Conservation (phyloP, 768 basidiomycete species). For the Termitomyces sp. region DNA sequence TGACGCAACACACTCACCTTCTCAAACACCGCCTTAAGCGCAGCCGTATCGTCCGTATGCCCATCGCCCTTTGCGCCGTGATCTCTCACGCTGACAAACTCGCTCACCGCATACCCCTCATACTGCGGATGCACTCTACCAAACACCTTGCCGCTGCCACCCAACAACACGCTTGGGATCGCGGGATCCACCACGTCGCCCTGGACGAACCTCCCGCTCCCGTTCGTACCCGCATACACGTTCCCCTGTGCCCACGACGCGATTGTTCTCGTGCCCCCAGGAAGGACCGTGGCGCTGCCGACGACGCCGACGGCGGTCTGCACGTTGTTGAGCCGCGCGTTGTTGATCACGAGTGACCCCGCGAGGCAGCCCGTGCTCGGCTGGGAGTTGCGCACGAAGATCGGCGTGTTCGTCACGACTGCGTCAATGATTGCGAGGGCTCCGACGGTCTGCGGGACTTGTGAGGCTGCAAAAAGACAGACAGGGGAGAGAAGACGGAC, state of each 20-base stretch:
- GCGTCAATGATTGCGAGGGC: constrained; percentile 63
- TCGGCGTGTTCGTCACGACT: constrained; percentile 50
- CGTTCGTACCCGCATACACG: constrained; percentile 49
- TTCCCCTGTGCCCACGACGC: constrained; percentile 76
- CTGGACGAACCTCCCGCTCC: constrained; percentile 41
- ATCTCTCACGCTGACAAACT: constrained; percentile 69
- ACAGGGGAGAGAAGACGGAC: constrained; percentile 17
- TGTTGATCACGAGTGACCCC: constrained; percentile 64
- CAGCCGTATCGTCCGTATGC: constrained; percentile 67
- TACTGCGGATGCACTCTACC: constrained; percentile 67
- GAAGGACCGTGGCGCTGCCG: constrained; percentile 45
- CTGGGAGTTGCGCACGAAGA: constrained; percentile 50
- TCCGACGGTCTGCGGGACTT: constrained; percentile 49
- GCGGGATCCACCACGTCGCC: constrained; percentile 38
- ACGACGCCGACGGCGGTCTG: constrained; percentile 54
- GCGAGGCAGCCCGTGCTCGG: constrained; percentile 39
- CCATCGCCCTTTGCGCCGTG: constrained; percentile 75
- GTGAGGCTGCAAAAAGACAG: no score
- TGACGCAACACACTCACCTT: constrained; percentile 28
- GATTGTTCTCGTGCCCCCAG: constrained; percentile 58
- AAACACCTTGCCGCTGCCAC: constrained; percentile 54
- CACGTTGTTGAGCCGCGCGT: constrained; percentile 55
- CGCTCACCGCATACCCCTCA: constrained; percentile 46
- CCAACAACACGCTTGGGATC: constrained; percentile 59
- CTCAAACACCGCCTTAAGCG: constrained; percentile 56